Evolutionary conservation across 1,284 basidiomycete genomes (phyloP).

Genomic region (Cutaneotrichosporon daszewskae): DNA sequence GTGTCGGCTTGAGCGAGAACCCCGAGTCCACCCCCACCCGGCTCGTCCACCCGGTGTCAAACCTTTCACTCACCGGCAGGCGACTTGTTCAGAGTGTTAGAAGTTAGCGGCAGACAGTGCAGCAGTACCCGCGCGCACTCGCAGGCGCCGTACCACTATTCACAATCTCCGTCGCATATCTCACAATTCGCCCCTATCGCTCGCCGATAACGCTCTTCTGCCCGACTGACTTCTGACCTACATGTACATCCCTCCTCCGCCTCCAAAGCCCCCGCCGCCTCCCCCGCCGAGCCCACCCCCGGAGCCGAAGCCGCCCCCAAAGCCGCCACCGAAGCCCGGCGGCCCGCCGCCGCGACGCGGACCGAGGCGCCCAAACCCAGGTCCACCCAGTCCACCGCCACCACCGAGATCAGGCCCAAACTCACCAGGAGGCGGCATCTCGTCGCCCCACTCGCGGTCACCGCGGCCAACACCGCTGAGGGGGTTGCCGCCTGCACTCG

Average conservation of each 20-base stretch:
- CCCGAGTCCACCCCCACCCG: too few species aligned
- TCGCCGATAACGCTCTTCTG: too few species aligned
- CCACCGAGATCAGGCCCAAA: slow-evolving; percentile 39
- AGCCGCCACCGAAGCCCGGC: slow-evolving; percentile 8
- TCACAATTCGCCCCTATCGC: too few species aligned
- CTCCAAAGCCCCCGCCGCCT: slow-evolving; percentile 14
- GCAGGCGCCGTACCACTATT: too few species aligned
- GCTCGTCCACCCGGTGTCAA: too few species aligned
- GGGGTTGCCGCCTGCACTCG: slow-evolving; percentile 33
- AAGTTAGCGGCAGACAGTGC: too few species aligned
- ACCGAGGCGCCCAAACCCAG: slow-evolving; percentile 10
- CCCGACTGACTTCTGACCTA: too few species aligned
- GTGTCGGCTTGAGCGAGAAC: too few species aligned
- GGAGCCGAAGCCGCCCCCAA: slow-evolving; percentile 17
- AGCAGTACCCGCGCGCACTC: too few species aligned
- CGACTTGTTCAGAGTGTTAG: too few species aligned
- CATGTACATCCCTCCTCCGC: slow-evolving; percentile 24
- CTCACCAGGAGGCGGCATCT: slow-evolving; percentile 45
- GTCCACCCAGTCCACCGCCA: slow-evolving; percentile 15
- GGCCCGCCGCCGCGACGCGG: slow-evolving; percentile 16
- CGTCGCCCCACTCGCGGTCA: slow-evolving; percentile 44
- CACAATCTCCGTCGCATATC: too few species aligned
- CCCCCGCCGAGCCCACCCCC: slow-evolving; percentile 17
- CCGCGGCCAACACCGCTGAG: slow-evolving; percentile 32
- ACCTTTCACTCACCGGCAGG: too few species aligned